Conservation (phyloP, 2,329 filamentous ascomycete species). For the Stachybotrys elegans region DNA sequence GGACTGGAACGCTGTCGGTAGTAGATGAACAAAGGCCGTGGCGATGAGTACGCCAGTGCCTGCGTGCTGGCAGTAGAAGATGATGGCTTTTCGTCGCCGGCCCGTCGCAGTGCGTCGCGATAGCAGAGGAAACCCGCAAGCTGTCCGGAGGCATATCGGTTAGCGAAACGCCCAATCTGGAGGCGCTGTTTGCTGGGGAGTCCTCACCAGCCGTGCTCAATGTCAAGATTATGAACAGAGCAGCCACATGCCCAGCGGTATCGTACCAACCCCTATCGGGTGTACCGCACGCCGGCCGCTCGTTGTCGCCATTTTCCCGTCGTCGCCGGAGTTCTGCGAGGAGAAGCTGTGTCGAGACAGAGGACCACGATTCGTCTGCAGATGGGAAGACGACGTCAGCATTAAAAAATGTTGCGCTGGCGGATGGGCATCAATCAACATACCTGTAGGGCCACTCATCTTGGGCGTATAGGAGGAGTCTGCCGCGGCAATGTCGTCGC, state of each 20-base stretch:
- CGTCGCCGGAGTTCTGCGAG: slow-evolving; percentile 48
- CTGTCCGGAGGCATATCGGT: slow-evolving; percentile 25
- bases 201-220: slow-evolving; percentile 53
- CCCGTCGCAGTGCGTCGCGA: slow-evolving; percentile 54
- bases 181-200: background rate
- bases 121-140: slow-evolving; percentile 62
- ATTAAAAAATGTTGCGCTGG: too few species aligned
- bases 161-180: background rate
- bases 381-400: background rate
- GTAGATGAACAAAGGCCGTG: slow-evolving; percentile 76
- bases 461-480: background rate
- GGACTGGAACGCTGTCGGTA: slow-evolving; percentile 63
- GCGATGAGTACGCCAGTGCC: slow-evolving; percentile 83
- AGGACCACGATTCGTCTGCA: slow-evolving; percentile 33
- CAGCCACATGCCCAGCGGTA: slow-evolving; percentile 61
- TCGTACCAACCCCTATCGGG: slow-evolving; percentile 55
- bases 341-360: slow-evolving; percentile 46
- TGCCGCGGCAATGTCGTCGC: background rate
- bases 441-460: background rate
- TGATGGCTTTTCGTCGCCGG: slow-evolving; percentile 52
- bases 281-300: slow-evolving; percentile 48
- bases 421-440: too few species aligned
- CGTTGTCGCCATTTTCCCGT: slow-evolving; percentile 25
- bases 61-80: slow-evolving; percentile 68
- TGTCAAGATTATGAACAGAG: slow-evolving; percentile 59